A percentile compares a stretch with the other conserved stretches of the same genome.
Conservation (phyloP, 345 rosid species). For the Cardamine chenopodiifolia region DNA sequence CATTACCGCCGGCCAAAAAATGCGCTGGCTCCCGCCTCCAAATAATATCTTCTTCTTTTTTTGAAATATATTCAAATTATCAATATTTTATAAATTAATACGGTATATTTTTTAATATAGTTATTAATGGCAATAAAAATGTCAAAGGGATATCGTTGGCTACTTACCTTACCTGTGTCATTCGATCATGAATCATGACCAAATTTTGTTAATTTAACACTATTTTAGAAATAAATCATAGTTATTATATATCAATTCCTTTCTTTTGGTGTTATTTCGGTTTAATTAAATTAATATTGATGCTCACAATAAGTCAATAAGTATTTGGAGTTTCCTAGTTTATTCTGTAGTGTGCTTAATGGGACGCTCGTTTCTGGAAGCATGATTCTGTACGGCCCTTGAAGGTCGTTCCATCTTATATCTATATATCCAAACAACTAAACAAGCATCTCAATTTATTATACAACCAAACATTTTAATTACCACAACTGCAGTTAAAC, state of each 20-base stretch:
- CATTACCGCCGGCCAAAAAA: slow-evolving; percentile 33
- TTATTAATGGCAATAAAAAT: not conserved
- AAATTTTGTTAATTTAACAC: not conserved
- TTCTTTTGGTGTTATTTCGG: too few species aligned
- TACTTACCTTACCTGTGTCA: not conserved
- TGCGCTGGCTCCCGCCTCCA: too few species aligned
- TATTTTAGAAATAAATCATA: not conserved
- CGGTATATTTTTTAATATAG: not conserved
- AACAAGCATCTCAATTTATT: too few species aligned
- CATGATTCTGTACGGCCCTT: too few species aligned
- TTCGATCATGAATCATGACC: slow-evolving; percentile 27
- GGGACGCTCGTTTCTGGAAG: slow-evolving; percentile 8
- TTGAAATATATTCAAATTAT: not conserved
- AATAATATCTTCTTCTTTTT: not conserved
- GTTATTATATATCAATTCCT: not conserved
- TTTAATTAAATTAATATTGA: too few species aligned
- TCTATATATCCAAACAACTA: too few species aligned
- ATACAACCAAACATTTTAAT: too few species aligned
- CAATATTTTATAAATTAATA: not conserved
- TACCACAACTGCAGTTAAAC: too few species aligned
- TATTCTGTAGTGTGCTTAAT: not conserved
- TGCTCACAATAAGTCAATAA: too few species aligned
- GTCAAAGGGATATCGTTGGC: not conserved
- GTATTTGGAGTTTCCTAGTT: not conserved
- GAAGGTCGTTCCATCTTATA: too few species aligned